Percentiles rank a stretch among this genome's conserved stretches.
These are phyloP conservation scores for Arabis hirsuta DNA, from an alignment of 345 rosid species.

Conservation along the genomic window DNA sequence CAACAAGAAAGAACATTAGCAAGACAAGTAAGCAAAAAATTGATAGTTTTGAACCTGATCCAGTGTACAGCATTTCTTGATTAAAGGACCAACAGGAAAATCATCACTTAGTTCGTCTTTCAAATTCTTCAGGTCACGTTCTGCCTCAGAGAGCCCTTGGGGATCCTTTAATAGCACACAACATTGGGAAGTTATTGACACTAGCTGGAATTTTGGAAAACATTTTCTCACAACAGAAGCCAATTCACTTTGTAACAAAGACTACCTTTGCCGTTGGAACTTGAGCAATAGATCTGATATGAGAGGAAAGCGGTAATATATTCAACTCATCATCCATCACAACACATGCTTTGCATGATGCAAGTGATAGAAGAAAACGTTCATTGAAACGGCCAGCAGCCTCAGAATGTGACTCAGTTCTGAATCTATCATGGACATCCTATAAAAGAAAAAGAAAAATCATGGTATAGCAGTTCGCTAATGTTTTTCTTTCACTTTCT, in stretches of 20 bases:
- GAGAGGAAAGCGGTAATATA: constrained; percentile 91
- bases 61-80: constrained; percentile 86
- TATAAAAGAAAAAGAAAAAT: constrained; percentile 46
- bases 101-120: constrained; percentile 87
- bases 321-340: constrained; percentile 97
- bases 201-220: neutral
- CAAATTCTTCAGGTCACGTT: constrained; percentile 75
- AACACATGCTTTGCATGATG: constrained; percentile 90
- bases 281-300: constrained; percentile 71
- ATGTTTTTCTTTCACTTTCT: neutral
- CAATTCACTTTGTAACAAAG: neutral
- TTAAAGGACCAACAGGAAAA: constrained; percentile 91
- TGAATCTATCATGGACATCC: constrained; percentile 98
- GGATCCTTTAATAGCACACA: constrained; percentile 58
- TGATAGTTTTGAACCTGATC: constrained; percentile 69
- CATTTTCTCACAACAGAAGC: constrained; percentile 7
- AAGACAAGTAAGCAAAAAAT: constrained; percentile 15
- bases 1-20: constrained; percentile 15
- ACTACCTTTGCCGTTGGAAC: constrained; percentile 70
- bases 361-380: constrained; percentile 83
- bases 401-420: constrained; percentile 92
- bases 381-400: constrained; percentile 92
- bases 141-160: constrained; percentile 90
- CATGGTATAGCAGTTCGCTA: constrained; percentile 4
- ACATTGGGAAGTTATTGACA: neutral